Evolutionary conservation across 148 eudicot genomes (phyloP), one percentile per base, ranked within the genome.

Genomic region (Fagopyrum homotropicum): DNA sequence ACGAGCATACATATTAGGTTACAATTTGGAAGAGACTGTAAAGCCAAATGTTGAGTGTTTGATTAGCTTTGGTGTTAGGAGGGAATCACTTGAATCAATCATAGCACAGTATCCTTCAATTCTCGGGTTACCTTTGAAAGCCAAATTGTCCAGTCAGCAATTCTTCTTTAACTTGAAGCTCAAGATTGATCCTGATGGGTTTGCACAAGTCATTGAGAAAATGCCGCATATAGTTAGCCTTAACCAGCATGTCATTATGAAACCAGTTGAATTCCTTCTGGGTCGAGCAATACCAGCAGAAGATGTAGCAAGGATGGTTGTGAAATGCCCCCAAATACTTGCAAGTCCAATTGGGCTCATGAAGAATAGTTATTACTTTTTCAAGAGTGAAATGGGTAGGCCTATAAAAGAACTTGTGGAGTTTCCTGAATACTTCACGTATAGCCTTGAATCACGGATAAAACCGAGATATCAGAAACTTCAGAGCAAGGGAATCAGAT

Each of bases 221-320:
- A 92, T 95, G 98, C 98, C 97, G 0, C 98, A 95, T 74, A 89
- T 95, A 55, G 89, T 89, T 44, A 90, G 90, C 81, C 93, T 95
- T n/a, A 79, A 81, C 75, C 97, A 92, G 75, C 79, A 82, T 50
- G 92, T 95, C 83, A 88, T 95, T 56, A 87, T 92, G 97, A 90
- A 89, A 75, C 89, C 91, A 2, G 79, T 90, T 49, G 86, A 88
- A 51, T 95, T 95, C 78, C 91, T 95, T 22, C 46, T 92, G 56
- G 97, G 80, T 40, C 81, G 89, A 35, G 91, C 83, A 54, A 79
- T 95, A 26, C 61, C 84, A 2, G 19, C 80, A 0, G 88, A 54
- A 43, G 97, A 90, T 81, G 92, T 92, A 57, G 92, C 93, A 7
- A 88, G 75, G 72, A 95, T 95, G 98, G 76, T 92, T 29, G 90